Conservation (phyloP, 1,284 basidiomycete genomes). For the Trichosporon ovoides region DNA sequence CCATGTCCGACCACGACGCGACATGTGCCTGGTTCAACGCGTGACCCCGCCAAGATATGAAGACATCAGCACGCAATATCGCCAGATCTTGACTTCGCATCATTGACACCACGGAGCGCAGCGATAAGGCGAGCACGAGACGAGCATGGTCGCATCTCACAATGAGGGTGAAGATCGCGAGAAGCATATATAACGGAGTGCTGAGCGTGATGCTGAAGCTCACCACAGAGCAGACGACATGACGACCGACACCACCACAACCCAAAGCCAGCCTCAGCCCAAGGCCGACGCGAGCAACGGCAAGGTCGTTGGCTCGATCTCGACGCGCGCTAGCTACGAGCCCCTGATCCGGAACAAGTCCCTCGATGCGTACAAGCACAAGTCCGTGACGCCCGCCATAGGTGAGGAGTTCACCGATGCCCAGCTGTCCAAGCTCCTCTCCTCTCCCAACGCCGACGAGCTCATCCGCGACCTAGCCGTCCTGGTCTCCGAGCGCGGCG, state of each 20-base stretch:
- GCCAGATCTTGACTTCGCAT: too few species aligned
- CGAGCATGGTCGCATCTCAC: too few species aligned
- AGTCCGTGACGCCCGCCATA: conserved; percentile 11
- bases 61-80: too few species aligned
- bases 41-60: neutral
- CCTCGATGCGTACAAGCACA: conserved; percentile 10
- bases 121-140: too few species aligned
- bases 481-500: conserved; percentile 62
- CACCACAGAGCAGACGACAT: too few species aligned
- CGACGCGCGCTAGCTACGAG: conserved; percentile 2
- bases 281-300: neutral
- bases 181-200: too few species aligned
- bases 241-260: neutral
- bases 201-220: too few species aligned
- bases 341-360: conserved; percentile 7
- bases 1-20: neutral
- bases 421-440: conserved; percentile 13
- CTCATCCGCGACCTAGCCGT: conserved; percentile 54
- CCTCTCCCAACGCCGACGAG: conserved; percentile 18
- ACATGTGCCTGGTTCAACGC: neutral
- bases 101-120: too few species aligned
- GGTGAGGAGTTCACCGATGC: conserved; percentile 14
- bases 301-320: conserved; percentile 5
- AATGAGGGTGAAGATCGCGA: too few species aligned
- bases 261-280: neutral